A percentile compares a stretch with the other conserved stretches of the same genome.
Conservation (phyloP, 805 yeast species). For the Metschnikowia henanensis region DNA sequence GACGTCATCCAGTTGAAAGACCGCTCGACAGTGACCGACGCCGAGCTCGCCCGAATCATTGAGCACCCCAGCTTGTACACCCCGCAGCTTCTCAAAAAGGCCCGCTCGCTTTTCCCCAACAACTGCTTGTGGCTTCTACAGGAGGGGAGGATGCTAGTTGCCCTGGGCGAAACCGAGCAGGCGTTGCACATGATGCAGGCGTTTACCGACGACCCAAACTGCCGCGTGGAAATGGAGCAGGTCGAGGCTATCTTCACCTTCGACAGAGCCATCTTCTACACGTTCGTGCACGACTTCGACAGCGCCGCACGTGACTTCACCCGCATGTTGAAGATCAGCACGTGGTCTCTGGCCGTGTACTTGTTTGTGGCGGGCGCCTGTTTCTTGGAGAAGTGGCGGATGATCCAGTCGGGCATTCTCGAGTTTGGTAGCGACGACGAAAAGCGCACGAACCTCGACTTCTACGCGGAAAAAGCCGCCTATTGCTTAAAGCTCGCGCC, state of each 20-base stretch:
- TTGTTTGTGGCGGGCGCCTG: slow-evolving; percentile 88
- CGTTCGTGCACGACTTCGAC: slow-evolving; percentile 75
- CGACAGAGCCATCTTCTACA: slow-evolving; percentile 76
- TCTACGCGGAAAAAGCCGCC: slow-evolving; percentile 58
- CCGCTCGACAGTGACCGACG: slow-evolving; percentile 41
- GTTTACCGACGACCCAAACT: slow-evolving; percentile 45
- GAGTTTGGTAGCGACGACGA: slow-evolving; percentile 28
- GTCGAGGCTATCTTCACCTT: slow-evolving; percentile 83
- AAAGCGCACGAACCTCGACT: slow-evolving; percentile 33
- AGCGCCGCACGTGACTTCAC: slow-evolving; percentile 75
- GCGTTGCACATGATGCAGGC: slow-evolving; percentile 75
- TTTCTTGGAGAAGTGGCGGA: slow-evolving; percentile 77
- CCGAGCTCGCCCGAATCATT: slow-evolving; percentile 31
- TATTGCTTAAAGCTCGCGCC: slow-evolving; percentile 65
- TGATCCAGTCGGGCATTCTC: slow-evolving; percentile 52
- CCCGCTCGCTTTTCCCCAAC: slow-evolving; percentile 75
- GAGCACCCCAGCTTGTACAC: slow-evolving; percentile 40
- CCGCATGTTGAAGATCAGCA: slow-evolving; percentile 65
- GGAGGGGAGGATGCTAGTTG: slow-evolving; percentile 82
- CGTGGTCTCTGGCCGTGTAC: slow-evolving; percentile 92
- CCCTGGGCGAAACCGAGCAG: slow-evolving; percentile 64
- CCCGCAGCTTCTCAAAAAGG: slow-evolving; percentile 54
- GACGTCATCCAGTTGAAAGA: slow-evolving; percentile 40
- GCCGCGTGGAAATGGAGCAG: slow-evolving; percentile 79
- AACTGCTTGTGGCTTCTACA: slow-evolving; percentile 90